phyloP scores from a whole-genome alignment of 345 rosid genomes.

The Aquilaria yunnanensis region DNA sequence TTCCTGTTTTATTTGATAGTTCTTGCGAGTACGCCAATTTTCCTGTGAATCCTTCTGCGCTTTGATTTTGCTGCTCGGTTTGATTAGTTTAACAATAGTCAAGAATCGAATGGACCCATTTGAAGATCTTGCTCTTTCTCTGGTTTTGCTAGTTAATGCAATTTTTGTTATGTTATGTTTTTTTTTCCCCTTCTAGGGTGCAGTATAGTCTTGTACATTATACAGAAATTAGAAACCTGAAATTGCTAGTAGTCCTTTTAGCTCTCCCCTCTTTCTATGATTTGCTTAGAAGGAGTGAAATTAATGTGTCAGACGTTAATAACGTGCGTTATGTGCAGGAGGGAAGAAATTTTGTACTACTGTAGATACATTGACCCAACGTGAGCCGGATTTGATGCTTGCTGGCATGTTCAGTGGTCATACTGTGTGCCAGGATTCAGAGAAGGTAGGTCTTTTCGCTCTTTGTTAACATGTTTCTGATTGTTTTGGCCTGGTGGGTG shows the following conservation, averaged over 20 bases:
- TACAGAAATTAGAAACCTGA: background rate
- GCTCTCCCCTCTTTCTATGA: background rate
- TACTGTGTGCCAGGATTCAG: constrained; percentile 48
- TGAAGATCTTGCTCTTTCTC: background rate
- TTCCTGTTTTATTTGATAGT: too few relatives aligned
- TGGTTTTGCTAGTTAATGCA: background rate
- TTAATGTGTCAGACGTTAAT: background rate
- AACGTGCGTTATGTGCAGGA: constrained; percentile 31
- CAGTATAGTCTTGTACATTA: background rate
- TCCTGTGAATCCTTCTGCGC: background rate
- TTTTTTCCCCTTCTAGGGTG: background rate
- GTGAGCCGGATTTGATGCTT: constrained; percentile 92
- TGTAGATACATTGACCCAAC: constrained; percentile 67
- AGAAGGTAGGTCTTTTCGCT: constrained; percentile 28
- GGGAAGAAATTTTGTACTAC: constrained; percentile 85
- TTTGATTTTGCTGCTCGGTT: background rate
- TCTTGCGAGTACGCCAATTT: background rate
- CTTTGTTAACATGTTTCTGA: background rate
- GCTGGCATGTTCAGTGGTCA: constrained; percentile 95
- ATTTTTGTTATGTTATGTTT: background rate
- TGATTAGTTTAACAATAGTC: background rate
- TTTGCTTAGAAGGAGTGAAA: background rate
- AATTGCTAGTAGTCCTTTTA: background rate
- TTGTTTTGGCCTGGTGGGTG: background rate
- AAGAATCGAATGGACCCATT: constrained; percentile 1